Evolutionary conservation across 371 early-diverging fungal species (phyloP), one percentile per base, ranked within the genome.

Genomic region (Mucor indicus): DNA sequence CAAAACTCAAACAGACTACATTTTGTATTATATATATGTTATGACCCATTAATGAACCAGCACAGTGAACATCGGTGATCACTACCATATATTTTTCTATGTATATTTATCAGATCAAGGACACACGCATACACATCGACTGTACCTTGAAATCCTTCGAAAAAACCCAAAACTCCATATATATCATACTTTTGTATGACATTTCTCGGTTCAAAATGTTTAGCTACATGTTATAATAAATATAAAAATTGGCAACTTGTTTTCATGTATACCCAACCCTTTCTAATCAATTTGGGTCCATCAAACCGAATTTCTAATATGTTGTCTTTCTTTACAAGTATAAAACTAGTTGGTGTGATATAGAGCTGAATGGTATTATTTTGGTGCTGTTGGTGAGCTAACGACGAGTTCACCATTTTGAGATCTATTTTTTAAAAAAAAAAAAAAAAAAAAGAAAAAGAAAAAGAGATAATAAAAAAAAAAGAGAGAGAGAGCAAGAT

Each of bases 31-130:
- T 68, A 56, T 63, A 73, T 0, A 75, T 57, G 2, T 72, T 54
- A 32, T 72, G 64, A 20, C 64, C 72, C 29, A 66, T 62, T 36
- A 81, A 53, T 27, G 67, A 53, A 5, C 81, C 81, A 25, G 76
- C 55, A 4, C 49, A 13, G 21, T 70, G 72, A 30, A 65, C 63
- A 2, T 69, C 60, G 3, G 74, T 65, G 17, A 79, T 64, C 33
- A 77, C 74, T 15, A 75, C 46, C 38, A 74, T 50, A 20, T 63
- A 74, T 37, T 63, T 67, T 38, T 62, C 69, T 42, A 8, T 31
- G 16, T 30, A 6, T 6, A 37, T 11, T n/a, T n/a, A n/a, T n/a
- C n/a, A n/a, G n/a, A 13, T 17, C 23, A 11, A 30, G 30, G 17
- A 29, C 4, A 16, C 4, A n/a, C n/a, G n/a, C 2, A 12, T 1